These are phyloP conservation scores for Passiflora organensis DNA, from an alignment of 345 rosid species.

Conservation along the genomic window DNA sequence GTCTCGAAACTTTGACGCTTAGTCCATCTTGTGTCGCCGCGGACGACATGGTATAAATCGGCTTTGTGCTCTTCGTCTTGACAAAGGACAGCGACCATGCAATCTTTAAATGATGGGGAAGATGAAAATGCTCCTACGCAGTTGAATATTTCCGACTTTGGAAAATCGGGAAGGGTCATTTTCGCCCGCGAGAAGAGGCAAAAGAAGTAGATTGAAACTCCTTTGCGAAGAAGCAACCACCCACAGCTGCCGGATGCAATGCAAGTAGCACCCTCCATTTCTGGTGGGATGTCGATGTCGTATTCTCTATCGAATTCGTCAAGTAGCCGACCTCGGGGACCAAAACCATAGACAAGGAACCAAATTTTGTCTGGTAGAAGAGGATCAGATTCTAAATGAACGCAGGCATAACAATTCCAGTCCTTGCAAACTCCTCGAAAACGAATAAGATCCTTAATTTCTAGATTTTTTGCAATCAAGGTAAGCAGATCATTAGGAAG, in stretches of 20 bases:
- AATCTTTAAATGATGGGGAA: constrained; percentile 22
- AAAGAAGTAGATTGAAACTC: constrained; percentile 23
- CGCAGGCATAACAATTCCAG: constrained; percentile 25
- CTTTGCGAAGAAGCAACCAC: constrained; percentile 18
- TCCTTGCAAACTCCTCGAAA: constrained; percentile 25
- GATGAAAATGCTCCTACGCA: constrained; percentile 20
- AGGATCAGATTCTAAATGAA: constrained; percentile 8
- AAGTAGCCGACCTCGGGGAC: constrained; percentile 8
- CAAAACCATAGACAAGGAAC: constrained; percentile 23
- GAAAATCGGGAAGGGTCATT: constrained; percentile 23
- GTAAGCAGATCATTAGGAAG: constrained; percentile 18
- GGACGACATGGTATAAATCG: not conserved
- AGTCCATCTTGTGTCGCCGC: constrained; percentile 16
- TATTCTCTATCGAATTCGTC: not conserved
- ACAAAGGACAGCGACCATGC: constrained; percentile 6
- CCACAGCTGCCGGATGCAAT: constrained; percentile 27
- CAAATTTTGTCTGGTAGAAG: too few relatives aligned
- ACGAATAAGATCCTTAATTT: constrained; percentile 15
- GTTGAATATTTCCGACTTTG: not conserved
- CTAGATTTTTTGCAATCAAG: constrained; percentile 15
- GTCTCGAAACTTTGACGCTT: not conserved
- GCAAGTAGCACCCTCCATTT: constrained; percentile 24
- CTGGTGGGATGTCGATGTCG: constrained; percentile 12
- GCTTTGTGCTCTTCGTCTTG: not conserved
- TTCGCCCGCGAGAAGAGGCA: constrained; percentile 26